Evolutionary conservation across 75 land plant genomes (phyloP).

Genomic region (Cupressus sempervirens): DNA sequence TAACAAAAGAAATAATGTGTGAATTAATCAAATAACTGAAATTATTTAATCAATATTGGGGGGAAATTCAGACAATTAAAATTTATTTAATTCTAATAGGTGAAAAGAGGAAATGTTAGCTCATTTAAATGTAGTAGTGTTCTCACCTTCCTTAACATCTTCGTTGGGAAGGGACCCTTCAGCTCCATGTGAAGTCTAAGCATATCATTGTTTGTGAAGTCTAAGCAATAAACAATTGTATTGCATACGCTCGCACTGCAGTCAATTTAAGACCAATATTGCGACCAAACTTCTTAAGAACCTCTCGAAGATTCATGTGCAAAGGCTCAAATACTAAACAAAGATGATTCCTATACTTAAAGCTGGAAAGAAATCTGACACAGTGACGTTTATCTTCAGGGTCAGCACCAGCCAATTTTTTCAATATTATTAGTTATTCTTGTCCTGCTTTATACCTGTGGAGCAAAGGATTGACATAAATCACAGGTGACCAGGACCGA

Average conservation of each 20-base stretch:
- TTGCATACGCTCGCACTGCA: conserved; percentile 93
- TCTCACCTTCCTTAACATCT: no score
- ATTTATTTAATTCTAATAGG: no score
- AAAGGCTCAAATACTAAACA: conserved; percentile 98
- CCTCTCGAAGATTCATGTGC: conserved; percentile 99
- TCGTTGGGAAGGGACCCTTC: no score
- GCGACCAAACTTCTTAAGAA: conserved; percentile 97
- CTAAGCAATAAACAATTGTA: conserved; percentile 92
- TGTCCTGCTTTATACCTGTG: conserved; percentile 85
- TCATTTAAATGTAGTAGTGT: no score
- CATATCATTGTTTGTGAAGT: conserved; percentile 90
- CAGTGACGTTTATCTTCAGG: conserved; percentile 90
- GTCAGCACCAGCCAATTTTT: conserved; percentile 89
- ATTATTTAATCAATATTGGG: no score
- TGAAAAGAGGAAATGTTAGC: no score
- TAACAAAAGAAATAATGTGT: no score
- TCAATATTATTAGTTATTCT: conserved; percentile 73
- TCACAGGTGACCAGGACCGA: neutral
- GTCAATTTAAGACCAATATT: conserved; percentile 94
- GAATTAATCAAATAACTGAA: no score
- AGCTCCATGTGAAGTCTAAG: no score
- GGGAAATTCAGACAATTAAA: no score
- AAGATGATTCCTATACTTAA: conserved; percentile 97
- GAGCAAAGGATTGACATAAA: neutral
- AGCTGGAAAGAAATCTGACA: conserved; percentile 89